phyloP scores from a whole-genome alignment of 805 yeast genomes.

The Ogataea methanolica region DNA sequence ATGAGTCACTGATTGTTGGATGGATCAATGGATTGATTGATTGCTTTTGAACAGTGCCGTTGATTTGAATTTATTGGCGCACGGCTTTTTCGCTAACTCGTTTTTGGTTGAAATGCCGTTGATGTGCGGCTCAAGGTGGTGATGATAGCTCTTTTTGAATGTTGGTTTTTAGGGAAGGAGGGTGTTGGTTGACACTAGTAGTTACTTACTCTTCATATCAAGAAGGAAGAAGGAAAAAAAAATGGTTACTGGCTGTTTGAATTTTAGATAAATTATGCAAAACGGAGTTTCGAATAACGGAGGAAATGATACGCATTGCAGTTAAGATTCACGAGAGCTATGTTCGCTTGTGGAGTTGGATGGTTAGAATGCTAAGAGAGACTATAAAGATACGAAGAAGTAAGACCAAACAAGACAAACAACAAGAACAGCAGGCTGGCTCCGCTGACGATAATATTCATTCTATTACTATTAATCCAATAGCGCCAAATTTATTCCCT shows the following conservation, averaged over 20 bases:
- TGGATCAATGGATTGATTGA: too few species aligned
- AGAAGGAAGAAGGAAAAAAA: too few species aligned
- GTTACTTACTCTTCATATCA: too few species aligned
- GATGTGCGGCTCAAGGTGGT: background rate
- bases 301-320: too few species aligned
- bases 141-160: background rate
- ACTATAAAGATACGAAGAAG: background rate
- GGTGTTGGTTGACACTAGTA: too few species aligned
- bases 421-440: background rate
- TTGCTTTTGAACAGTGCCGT: too few species aligned
- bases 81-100: background rate
- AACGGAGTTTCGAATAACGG: too few species aligned
- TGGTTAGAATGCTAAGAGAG: background rate
- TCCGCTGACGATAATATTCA: background rate
- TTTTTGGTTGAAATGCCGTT: background rate
- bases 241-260: too few species aligned
- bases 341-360: background rate
- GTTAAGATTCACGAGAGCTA: too few species aligned
- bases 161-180: background rate
- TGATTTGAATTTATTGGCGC: too few species aligned
- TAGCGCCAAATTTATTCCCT: constrained; percentile 1
- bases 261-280: too few species aligned
- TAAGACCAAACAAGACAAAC: background rate
- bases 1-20: too few species aligned
- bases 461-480: background rate